Base-by-base conservation (phyloP, 192 early-diverging fungal genomes). In the Oehlia diaphana region DNA sequence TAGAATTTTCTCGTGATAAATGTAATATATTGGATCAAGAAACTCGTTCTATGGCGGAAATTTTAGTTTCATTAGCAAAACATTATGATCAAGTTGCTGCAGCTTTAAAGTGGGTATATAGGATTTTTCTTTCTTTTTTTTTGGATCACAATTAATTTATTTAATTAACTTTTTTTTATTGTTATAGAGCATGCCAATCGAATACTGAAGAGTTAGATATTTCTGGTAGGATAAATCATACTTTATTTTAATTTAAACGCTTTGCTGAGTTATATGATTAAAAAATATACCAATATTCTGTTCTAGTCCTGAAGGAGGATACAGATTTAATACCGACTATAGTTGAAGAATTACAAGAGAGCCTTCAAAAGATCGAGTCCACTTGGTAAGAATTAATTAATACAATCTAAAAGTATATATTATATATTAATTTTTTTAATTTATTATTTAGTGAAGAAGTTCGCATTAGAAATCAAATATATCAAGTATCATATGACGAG, bases 51-150 rank as follows among this genome's bases (percentile, higher is more conserved):
- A 87, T 87, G 86, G 86, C 86, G 5, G 86, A 86, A 72, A 85
- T 81, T 19, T 65, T 87, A 33, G 80, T 71, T n/a, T 83, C 84
- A 33, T 44, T 87, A 37, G 81, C 83, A 3, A 82, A 82, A n/a
- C 84, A 87, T 80, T 85, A 85, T 78, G 84, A 83, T 69, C 86
- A 87, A 78, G 72, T 87, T 19, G 75, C 83, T 23, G 83, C 77
- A 21, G 86, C 86, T 6, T 79, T 85, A 35, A 82, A 85, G 86
- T 87, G 72, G 21, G 76, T 0, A 2, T 28, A 42, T 9, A 37
- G 14, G 37, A 21, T 33, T 21, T 39, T 21, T 63, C 10, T 49
- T 42, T 63, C 53, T 9, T 35, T 63, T 21, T 31, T 62, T 75
- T 75, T 9, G 4, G 21, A 39, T 33, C 8, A 12, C 53, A 5